phyloP scores from a whole-genome alignment of 2,329 filamentous ascomycete genomes.

The Ceratocystis colombiana region DNA sequence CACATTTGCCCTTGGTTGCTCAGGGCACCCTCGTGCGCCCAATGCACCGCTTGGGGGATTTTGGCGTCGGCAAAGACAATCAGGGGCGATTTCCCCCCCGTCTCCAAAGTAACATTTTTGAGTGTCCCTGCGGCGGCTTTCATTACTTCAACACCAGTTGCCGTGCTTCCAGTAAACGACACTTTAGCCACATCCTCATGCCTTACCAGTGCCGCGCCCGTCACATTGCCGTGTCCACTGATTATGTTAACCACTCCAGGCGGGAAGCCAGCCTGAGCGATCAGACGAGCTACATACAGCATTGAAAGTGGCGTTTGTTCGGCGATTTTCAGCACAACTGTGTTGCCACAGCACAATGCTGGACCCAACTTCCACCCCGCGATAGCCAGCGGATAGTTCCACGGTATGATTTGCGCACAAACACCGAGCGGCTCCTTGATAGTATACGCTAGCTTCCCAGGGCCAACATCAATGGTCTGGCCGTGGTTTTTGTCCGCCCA shows the following conservation, averaged over 20 bases:
- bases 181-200: constrained; percentile 60
- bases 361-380: constrained; percentile 50
- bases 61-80: constrained; percentile 52
- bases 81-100: constrained; percentile 51
- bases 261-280: constrained; percentile 62
- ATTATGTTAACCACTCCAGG: constrained; percentile 63
- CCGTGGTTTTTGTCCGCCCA: constrained; percentile 73
- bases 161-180: constrained; percentile 61
- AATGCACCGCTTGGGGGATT: constrained; percentile 53
- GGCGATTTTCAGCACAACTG: constrained; percentile 48
- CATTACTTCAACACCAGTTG: constrained; percentile 60
- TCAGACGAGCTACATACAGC: constrained; percentile 50
- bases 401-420: constrained; percentile 66
- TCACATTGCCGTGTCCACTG: constrained; percentile 54
- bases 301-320: constrained; percentile 53
- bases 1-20: constrained; percentile 51
- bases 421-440: constrained; percentile 68
- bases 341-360: constrained; percentile 49
- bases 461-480: constrained; percentile 62
- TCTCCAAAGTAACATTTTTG: constrained; percentile 51
- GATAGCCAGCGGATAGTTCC: constrained; percentile 72
- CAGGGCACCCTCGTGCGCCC: constrained; percentile 38
- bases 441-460: constrained; percentile 64
- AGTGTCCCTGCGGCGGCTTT: constrained; percentile 51
- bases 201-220: constrained; percentile 53